Evolutionary conservation across 805 yeast species (phyloP).

Genomic region (Myxozyma kluyveri): DNA sequence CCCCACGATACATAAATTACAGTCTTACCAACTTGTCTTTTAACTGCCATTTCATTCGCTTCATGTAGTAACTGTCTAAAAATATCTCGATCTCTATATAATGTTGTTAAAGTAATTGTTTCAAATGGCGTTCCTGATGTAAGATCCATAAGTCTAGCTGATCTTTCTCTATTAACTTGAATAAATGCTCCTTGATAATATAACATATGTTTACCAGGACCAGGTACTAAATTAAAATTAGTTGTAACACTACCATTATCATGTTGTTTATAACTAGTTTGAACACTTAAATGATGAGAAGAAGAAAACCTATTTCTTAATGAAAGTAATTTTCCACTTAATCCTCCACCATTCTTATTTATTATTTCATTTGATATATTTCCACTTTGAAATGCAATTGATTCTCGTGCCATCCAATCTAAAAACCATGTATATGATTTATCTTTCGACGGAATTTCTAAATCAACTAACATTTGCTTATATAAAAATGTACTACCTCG

Average conservation of each 20-base stretch:
- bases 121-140: slow-evolving; percentile 92
- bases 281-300: slow-evolving; percentile 78
- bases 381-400: slow-evolving; percentile 8
- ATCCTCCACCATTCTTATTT: not conserved
- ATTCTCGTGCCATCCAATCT: slow-evolving; percentile 71
- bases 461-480: slow-evolving; percentile 81
- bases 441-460: slow-evolving; percentile 91
- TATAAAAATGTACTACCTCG: slow-evolving; percentile 66
- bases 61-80: slow-evolving; percentile 72
- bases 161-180: slow-evolving; percentile 83
- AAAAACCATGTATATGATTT: slow-evolving; percentile 92
- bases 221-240: slow-evolving; percentile 88
- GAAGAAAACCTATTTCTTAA: slow-evolving; percentile 16
- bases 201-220: slow-evolving; percentile 92
- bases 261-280: slow-evolving; percentile 81
- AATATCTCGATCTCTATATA: slow-evolving; percentile 73
- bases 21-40: slow-evolving; percentile 85
- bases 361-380: not conserved
- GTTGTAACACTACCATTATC: slow-evolving; percentile 90
- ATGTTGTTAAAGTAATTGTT: slow-evolving; percentile 88
- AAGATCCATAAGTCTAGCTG: slow-evolving; percentile 83
- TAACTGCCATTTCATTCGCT: slow-evolving; percentile 79
- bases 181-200: slow-evolving; percentile 83
- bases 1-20: slow-evolving; percentile 95
- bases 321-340: slow-evolving; percentile 3